Evolutionary conservation across 2,329 filamentous ascomycete genomes (phyloP), one percentile per base, ranked within the genome.

Genomic region (Leptographium lundbergii): DNA sequence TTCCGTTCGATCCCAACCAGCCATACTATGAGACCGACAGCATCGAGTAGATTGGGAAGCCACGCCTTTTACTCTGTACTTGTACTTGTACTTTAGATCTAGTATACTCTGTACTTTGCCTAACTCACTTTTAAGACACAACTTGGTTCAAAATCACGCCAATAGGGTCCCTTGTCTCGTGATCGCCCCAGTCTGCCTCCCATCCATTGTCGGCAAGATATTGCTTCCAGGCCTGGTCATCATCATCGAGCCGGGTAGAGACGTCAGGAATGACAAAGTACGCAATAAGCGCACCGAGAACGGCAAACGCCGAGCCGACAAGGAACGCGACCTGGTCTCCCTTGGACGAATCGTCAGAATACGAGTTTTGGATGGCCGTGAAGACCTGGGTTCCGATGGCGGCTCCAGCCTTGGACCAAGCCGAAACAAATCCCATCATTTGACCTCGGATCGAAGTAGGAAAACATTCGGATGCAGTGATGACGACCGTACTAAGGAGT

Each of bases 311-410:
- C 1, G 74, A 73, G 0, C 77, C 78, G 58, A 81, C 77, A 22
- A 81, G 67, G 61, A 81, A 80, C 0, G 74, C 74, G 0, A 71
- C 75, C 59, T 79, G 77, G 50, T 78, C 70, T 0, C 77, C 77
- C 62, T 76, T 74, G 11, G 71, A 65, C 0, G 70, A 67, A 29
- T 74, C 69, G 17, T 69, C 63, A 6, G 45, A 14, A 58, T 71
- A 78, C 1, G 72, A 71, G 57, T 74, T 70, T 36, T 78, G 73
- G 52, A 81, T 80, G 0, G 77, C 74, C 0, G 72, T 77, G 59
- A 81, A 81, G 47, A 63, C 61, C 59, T 77, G 69, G 0, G 76
- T 79, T 0, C 77, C 77, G 22, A 80, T 74, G 0, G 76, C 75
- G 0, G 76, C 75, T 0, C 77, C 77, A 1, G 75, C 75, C 60